Percentiles rank a stretch among this genome's conserved stretches.
These are phyloP conservation scores for Citrus hindsii DNA, from an alignment of 345 rosid genomes.

Conservation along the genomic window DNA sequence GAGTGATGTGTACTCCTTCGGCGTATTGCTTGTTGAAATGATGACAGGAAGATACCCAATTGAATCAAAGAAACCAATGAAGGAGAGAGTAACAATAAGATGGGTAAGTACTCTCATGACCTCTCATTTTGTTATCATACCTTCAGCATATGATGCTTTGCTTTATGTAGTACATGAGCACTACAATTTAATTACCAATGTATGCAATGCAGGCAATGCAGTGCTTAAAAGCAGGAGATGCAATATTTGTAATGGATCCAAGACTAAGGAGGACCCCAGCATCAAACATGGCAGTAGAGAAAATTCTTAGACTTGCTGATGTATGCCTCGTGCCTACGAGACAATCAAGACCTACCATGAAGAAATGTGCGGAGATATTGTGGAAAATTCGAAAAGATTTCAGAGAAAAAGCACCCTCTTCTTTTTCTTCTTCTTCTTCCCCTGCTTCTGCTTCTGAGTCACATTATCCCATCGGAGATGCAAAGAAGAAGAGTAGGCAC, in stretches of 20 bases:
- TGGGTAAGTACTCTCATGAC: conserved; percentile 46
- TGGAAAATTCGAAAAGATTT: conserved; percentile 72
- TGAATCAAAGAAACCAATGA: conserved; percentile 44
- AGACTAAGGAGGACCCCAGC: conserved; percentile 61
- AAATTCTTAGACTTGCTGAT: conserved; percentile 61
- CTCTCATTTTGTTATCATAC: background rate
- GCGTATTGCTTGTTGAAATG: conserved; percentile 74
- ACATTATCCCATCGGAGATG: conserved; percentile 32
- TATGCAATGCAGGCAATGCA: conserved; percentile 74
- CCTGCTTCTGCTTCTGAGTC: conserved; percentile 36
- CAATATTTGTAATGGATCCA: conserved; percentile 73
- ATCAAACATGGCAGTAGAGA: conserved; percentile 51
- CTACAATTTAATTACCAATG: background rate
- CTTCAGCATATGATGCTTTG: background rate
- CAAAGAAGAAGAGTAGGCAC: conserved; percentile 26
- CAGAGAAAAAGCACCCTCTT: conserved; percentile 33
- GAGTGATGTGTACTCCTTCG: conserved; percentile 87
- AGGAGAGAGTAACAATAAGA: conserved; percentile 55
- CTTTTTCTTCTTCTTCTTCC: conserved; percentile 26
- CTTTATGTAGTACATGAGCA: background rate
- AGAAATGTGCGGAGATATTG: conserved; percentile 57
- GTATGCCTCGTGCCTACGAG: conserved; percentile 52
- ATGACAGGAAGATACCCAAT: conserved; percentile 74
- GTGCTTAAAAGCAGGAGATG: conserved; percentile 52
- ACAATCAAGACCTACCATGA: conserved; percentile 77